Evolutionary conservation across 352 stramenopile genomes (phyloP).

Genomic region (Globisporangium abappressorium): DNA sequence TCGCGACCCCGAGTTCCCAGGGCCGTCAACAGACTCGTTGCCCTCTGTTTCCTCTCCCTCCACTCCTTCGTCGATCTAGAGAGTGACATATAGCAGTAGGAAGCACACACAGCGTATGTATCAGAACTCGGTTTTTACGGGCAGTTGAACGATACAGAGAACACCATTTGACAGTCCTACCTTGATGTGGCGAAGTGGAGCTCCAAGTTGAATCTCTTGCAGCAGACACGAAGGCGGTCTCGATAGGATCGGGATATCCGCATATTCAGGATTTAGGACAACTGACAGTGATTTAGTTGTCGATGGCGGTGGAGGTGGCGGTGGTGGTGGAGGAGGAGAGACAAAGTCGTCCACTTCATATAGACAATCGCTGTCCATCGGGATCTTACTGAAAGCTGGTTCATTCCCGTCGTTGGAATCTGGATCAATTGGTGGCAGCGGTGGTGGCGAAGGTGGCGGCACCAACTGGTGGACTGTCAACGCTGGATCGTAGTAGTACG

Average conservation of each 20-base stretch:
- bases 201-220: conserved; percentile 35
- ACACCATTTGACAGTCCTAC: conserved; percentile 1
- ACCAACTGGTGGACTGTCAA: conserved; percentile 10
- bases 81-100: no score
- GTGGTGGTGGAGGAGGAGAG: conserved; percentile 11
- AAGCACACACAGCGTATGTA: neutral
- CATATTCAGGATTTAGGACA: neutral
- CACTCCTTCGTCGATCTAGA: neutral
- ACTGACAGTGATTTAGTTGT: neutral
- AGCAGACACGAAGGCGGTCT: conserved; percentile 14
- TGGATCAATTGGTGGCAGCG: conserved; percentile 19
- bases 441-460: conserved; percentile 23
- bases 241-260: neutral
- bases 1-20: no score
- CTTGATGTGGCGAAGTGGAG: conserved; percentile 22
- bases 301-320: conserved; percentile 11
- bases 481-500: conserved; percentile 51
- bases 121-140: no score
- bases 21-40: neutral
- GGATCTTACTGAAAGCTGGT: conserved; percentile 19
- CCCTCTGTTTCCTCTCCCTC: neutral
- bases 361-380: neutral
- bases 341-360: neutral
- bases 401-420: conserved; percentile 15
- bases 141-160: no score